These are phyloP conservation scores for Hygrophila difformis DNA, from an alignment of 257 asterid genomes.

Conservation along the genomic window DNA sequence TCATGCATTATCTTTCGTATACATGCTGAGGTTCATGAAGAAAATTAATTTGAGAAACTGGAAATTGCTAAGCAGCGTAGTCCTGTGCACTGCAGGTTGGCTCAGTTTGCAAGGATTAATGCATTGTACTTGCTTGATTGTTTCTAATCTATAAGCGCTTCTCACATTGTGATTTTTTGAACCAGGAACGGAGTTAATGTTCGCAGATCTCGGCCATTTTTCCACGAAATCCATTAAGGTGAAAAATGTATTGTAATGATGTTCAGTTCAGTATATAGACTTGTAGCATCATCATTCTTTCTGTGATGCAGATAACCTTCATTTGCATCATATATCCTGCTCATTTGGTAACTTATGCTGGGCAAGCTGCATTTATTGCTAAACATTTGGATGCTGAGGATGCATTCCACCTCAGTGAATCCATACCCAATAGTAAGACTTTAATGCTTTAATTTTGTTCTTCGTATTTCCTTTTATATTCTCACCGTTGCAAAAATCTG, in stretches of 20 bases:
- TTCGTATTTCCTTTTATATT: slow-evolving; percentile 5
- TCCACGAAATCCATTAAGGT: slow-evolving; percentile 89
- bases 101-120: slow-evolving; percentile 6
- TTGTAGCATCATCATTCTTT: slow-evolving; percentile 11
- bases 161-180: neutral
- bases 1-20: slow-evolving; percentile 63
- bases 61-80: slow-evolving; percentile 70
- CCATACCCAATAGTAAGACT: slow-evolving; percentile 68
- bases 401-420: slow-evolving; percentile 70
- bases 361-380: slow-evolving; percentile 81
- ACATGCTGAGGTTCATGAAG: slow-evolving; percentile 66
- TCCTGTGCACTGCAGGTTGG: slow-evolving; percentile 80
- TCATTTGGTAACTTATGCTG: slow-evolving; percentile 77
- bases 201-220: slow-evolving; percentile 88
- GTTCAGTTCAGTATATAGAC: neutral
- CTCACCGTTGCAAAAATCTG: slow-evolving; percentile 10
- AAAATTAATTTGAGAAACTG: slow-evolving; percentile 46
- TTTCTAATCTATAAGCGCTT: neutral
- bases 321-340: slow-evolving; percentile 72
- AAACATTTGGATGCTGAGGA: slow-evolving; percentile 29
- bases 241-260: neutral
- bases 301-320: slow-evolving; percentile 59
- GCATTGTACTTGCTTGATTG: neutral
- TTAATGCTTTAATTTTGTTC: neutral
- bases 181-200: slow-evolving; percentile 90